Percentiles rank a stretch among this genome's conserved stretches.
These are phyloP conservation scores for Begonia masoniana DNA, from an alignment of 306 rosid genomes.

Conservation along the genomic window DNA sequence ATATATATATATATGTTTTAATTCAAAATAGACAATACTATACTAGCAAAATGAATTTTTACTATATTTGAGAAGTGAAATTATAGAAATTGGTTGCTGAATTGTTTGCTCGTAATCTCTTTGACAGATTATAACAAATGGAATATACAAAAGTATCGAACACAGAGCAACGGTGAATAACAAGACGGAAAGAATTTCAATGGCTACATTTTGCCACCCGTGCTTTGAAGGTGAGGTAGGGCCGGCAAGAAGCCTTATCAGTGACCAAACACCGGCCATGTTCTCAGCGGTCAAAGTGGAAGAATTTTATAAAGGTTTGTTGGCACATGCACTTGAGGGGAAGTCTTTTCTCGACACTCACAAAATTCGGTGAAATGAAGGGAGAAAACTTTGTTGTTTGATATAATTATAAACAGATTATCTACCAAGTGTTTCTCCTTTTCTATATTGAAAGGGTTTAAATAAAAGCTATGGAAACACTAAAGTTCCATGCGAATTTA, in stretches of 20 bases:
- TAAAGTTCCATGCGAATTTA: no score
- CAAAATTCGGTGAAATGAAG: no score
- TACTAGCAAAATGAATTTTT: no score
- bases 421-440: no score
- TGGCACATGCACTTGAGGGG: constrained; percentile 23
- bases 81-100: background rate
- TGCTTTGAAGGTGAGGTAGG: constrained; percentile 24
- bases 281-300: constrained; percentile 9
- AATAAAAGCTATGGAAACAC: no score
- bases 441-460: no score
- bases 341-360: constrained; percentile 16
- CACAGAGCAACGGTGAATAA: constrained; percentile 34
- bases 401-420: no score
- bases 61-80: no score
- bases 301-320: constrained; percentile 13
- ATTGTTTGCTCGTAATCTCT: background rate
- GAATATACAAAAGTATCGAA: constrained; percentile 26
- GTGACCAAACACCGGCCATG: constrained; percentile 18
- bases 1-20: no score
- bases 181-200: constrained; percentile 27
- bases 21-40: no score
- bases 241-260: constrained; percentile 27
- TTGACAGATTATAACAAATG: constrained; percentile 41
- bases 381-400: no score
- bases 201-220: constrained; percentile 34